phyloP scores from a whole-genome alignment of 202 grass and related monocot species.

The Bolboschoenoplectus hybrid region DNA sequence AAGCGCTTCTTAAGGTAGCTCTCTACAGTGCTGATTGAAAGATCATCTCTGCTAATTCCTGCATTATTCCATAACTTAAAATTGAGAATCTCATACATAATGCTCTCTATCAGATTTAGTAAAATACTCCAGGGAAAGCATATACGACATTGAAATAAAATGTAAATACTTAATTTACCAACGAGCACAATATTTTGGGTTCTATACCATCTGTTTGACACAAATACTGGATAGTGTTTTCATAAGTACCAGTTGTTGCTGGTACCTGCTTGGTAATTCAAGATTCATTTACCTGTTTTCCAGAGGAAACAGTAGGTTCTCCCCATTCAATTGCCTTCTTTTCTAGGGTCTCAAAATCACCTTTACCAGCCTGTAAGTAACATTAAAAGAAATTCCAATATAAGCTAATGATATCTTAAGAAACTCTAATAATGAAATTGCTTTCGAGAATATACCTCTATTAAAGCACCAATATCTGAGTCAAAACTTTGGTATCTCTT shows the following conservation, averaged over 20 bases:
- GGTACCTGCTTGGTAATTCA: not conserved
- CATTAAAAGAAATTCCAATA: conserved; percentile 24
- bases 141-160: not conserved
- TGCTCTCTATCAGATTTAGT: not conserved
- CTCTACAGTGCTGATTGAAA: conserved; percentile 86
- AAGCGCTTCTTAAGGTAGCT: conserved; percentile 36
- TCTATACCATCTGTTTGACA: not conserved
- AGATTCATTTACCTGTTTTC: conserved; percentile 69
- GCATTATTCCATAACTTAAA: conserved; percentile 30
- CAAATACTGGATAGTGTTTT: not conserved
- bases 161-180: not conserved
- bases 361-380: conserved; percentile 66
- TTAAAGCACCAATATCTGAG: conserved; percentile 63
- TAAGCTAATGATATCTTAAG: not conserved
- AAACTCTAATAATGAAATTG: conserved; percentile 14
- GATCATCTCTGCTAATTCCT: conserved; percentile 88
- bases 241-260: not conserved
- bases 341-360: conserved; percentile 83
- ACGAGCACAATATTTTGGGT: not conserved
- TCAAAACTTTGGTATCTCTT: conserved; percentile 98
- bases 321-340: conserved; percentile 90
- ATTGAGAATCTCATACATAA: conserved; percentile 2
- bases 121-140: not conserved
- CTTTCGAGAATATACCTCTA: conserved; percentile 57
- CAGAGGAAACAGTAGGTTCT: conserved; percentile 78